These are phyloP conservation scores for Ganoderma lucidum DNA, from an alignment of 1,284 basidiomycete genomes.

Conservation along the genomic window DNA sequence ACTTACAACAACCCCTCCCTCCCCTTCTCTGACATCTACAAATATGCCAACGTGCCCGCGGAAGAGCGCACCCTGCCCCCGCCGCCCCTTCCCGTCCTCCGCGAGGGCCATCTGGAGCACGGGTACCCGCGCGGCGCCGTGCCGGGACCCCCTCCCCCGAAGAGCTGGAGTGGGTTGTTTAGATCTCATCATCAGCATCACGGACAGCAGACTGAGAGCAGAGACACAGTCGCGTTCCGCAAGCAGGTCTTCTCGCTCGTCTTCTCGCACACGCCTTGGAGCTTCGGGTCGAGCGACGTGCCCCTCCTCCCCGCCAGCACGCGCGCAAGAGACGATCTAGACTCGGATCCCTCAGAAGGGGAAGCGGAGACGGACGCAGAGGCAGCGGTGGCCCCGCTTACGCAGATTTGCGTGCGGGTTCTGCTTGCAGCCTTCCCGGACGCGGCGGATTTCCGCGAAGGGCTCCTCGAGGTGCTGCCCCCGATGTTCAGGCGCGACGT, in stretches of 20 bases:
- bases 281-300: slow-evolving; percentile 30
- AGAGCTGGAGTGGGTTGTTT: slow-evolving; percentile 39
- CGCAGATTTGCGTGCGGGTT: slow-evolving; percentile 50
- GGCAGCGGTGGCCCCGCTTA: slow-evolving; percentile 53
- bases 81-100: slow-evolving; percentile 32
- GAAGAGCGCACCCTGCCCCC: slow-evolving; percentile 10
- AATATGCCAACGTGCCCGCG: slow-evolving; percentile 13
- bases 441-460: slow-evolving; percentile 42
- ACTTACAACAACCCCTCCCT: slow-evolving; percentile 39
- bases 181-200: slow-evolving; percentile 15
- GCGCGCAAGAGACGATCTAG: not conserved
- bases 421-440: slow-evolving; percentile 40
- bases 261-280: slow-evolving; percentile 45
- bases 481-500: slow-evolving; percentile 63
- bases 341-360: not conserved
- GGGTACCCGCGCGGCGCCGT: slow-evolving; percentile 39
- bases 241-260: slow-evolving; percentile 59
- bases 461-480: slow-evolving; percentile 59
- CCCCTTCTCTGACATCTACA: slow-evolving; percentile 44
- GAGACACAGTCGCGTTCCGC: slow-evolving; percentile 54
- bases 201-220: slow-evolving; percentile 21
- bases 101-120: slow-evolving; percentile 36
- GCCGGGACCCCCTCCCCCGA: slow-evolving; percentile 37
- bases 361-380: not conserved
- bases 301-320: slow-evolving; percentile 10